Conservation (phyloP, 1,139 yeast species). For the Sugiyamaella pinicola region DNA sequence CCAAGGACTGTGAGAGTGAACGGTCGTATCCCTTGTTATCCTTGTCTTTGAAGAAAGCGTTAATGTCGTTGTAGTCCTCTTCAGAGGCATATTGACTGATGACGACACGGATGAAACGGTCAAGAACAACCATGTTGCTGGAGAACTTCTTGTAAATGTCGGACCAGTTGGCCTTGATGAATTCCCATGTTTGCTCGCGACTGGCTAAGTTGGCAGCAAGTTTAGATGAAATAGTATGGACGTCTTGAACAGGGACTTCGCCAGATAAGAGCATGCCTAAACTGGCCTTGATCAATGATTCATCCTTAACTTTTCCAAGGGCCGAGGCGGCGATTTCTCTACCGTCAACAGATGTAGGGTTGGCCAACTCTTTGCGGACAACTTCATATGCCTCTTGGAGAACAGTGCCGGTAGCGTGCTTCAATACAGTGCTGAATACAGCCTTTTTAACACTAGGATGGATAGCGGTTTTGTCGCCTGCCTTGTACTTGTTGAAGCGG, state of each 20-base stretch:
- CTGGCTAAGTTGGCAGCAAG: constrained; percentile 55
- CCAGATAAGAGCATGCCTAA: constrained; percentile 47
- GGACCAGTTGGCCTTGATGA: constrained; percentile 57
- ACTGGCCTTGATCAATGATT: constrained; percentile 45
- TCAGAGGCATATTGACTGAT: constrained; percentile 52
- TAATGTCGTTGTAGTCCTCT: constrained; percentile 50
- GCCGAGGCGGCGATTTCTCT: constrained; percentile 66
- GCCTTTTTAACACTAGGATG: constrained; percentile 61
- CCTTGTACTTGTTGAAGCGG: constrained; percentile 47
- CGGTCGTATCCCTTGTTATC: constrained; percentile 50
- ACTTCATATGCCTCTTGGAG: constrained; percentile 49
- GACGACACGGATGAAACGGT: constrained; percentile 60
- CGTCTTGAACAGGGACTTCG: constrained; percentile 68
- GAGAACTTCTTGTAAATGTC: constrained; percentile 52
- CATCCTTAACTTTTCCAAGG: constrained; percentile 57
- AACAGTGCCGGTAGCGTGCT: constrained; percentile 45
- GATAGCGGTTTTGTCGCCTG: constrained; percentile 42
- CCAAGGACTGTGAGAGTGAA: constrained; percentile 40
- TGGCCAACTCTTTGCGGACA: constrained; percentile 53
- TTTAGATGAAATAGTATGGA: constrained; percentile 58
- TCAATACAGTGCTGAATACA: constrained; percentile 56
- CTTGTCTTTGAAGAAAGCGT: constrained; percentile 54
- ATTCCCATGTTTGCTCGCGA: constrained; percentile 57
- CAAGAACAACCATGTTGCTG: constrained; percentile 62
- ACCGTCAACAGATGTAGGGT: constrained; percentile 66